Evolutionary conservation across 1,139 yeast genomes (phyloP), one percentile per base, ranked within the genome.

Genomic region (Kurtzmaniella quercitrusa): DNA sequence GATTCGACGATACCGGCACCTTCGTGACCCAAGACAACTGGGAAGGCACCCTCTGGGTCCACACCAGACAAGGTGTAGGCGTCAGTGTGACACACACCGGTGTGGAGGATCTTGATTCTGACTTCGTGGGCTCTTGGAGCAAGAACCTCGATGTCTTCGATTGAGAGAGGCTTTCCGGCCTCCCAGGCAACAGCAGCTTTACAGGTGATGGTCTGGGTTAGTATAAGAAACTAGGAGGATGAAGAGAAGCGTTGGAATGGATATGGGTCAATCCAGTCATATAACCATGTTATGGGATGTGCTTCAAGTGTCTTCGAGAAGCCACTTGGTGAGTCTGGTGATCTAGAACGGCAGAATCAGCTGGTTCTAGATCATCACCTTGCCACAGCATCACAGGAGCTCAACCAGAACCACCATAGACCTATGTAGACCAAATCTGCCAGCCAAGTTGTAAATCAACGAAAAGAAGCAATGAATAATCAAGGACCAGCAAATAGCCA

Each of bases 81-180:
- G 63, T 93, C 99, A 39, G 99, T 93, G 73, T 93, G 98, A 66
- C 99, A 93, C 40, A 93, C 96, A 62, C 98, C 98, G 36, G 97
- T 87, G 71, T 86, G 78, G 44, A 75, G 74, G 48, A 93, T 70
- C 70, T 89, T 86, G 66, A 93, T 87, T 66, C 98, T 85, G 43
- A 93, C 98, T 70, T 93, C 99, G 62, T 93, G 96, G 41, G 97
- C 96, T 63, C 80, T 85, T 54, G 98, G 99, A 31, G 98, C 89
- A 25, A 79, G 84, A 39, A 94, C 98, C 61, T 85, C 91, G 53
- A 93, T 76, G 47, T 86, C 89, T 68, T 94, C 98, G 49, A 93
- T 77, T 40, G 81, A 59, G 57, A 93, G 76, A 47, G 96, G 96
- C 66, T 89, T 81, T 39, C 79, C 84, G 29, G 98, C 95, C 65